Percentiles rank a stretch among this genome's conserved stretches.
phyloP scores from a whole-genome alignment of 768 basidiomycete genomes.

The Pulveroboletus sp. region DNA sequence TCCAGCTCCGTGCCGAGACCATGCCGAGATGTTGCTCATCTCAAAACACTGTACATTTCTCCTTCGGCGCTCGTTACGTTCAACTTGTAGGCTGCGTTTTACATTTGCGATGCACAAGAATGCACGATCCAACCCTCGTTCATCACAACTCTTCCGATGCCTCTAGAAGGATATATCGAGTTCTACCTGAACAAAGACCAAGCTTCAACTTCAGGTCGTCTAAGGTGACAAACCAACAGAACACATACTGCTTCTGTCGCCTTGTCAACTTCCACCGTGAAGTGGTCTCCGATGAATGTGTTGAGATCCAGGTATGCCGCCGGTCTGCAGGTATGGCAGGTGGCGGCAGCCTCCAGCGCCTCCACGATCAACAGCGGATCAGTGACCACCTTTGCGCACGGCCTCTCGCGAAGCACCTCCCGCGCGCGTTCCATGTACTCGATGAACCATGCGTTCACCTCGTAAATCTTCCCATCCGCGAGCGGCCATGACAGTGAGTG shows the following conservation, averaged over 20 bases:
- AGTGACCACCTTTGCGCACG: slow-evolving; percentile 28
- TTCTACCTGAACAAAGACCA: slow-evolving; percentile 24
- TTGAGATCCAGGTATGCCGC: slow-evolving; percentile 31
- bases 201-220: too few species aligned
- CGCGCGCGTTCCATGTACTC: slow-evolving; percentile 34
- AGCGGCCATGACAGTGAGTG: slow-evolving; percentile 33
- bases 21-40: too few species aligned
- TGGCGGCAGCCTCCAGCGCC: slow-evolving; percentile 26
- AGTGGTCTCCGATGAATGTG: slow-evolving; percentile 30
- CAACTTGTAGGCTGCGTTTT: too few species aligned
- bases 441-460: slow-evolving; percentile 34
- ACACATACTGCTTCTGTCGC: slow-evolving; percentile 26
- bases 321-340: slow-evolving; percentile 30
- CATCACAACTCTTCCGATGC: not conserved
- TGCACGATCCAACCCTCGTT: not conserved
- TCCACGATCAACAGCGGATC: slow-evolving; percentile 31
- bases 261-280: slow-evolving; percentile 28
- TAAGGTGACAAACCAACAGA: not conserved
- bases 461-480: slow-evolving; percentile 34
- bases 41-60: too few species aligned
- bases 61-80: too few species aligned
- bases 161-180: slow-evolving; percentile 30
- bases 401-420: slow-evolving; percentile 28
- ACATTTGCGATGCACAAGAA: too few species aligned
- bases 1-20: too few species aligned